Evolutionary conservation across 805 yeast species (phyloP).

Genomic region (Ogataea methanolica): DNA sequence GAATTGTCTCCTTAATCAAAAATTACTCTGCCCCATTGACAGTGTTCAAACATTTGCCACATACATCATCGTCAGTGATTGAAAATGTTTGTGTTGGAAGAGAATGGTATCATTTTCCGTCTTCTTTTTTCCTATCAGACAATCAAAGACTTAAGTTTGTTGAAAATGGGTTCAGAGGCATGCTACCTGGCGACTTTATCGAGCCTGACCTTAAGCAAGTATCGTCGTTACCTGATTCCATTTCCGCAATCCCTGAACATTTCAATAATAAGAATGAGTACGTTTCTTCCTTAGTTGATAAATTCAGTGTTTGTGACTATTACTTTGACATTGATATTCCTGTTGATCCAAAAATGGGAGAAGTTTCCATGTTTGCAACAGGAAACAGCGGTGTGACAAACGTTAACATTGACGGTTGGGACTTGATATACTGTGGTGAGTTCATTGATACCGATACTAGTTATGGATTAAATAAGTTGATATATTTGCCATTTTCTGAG

Average conservation of each 20-base stretch:
- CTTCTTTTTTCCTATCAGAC: constrained; percentile 74
- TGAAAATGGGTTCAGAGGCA: constrained; percentile 75
- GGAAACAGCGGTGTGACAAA: constrained; percentile 12
- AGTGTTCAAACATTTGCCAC: constrained; percentile 45
- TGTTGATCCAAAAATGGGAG: constrained; percentile 41
- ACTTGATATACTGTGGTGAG: constrained; percentile 39
- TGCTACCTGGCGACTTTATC: constrained; percentile 81
- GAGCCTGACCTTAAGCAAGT: constrained; percentile 28
- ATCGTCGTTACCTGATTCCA: no score
- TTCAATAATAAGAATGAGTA: constrained; percentile 76
- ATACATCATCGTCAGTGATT: constrained; percentile 11
- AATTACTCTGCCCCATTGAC: constrained; percentile 74
- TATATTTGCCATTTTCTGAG: constrained; percentile 31
- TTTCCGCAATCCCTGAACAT: constrained; percentile 13
- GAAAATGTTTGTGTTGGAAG: constrained; percentile 82
- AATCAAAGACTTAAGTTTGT: constrained; percentile 63
- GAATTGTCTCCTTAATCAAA: constrained; percentile 55
- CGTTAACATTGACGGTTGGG: constrained; percentile 38
- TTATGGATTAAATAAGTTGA: constrained; percentile 46
- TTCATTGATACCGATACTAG: constrained; percentile 54
- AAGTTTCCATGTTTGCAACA: constrained; percentile 26
- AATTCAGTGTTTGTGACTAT: constrained; percentile 56
- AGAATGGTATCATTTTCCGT: constrained; percentile 93
- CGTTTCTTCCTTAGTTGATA: constrained; percentile 52
- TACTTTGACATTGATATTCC: constrained; percentile 59